Base-by-base conservation (phyloP, 169 alveolate species). In the Theileria parva region DNA sequence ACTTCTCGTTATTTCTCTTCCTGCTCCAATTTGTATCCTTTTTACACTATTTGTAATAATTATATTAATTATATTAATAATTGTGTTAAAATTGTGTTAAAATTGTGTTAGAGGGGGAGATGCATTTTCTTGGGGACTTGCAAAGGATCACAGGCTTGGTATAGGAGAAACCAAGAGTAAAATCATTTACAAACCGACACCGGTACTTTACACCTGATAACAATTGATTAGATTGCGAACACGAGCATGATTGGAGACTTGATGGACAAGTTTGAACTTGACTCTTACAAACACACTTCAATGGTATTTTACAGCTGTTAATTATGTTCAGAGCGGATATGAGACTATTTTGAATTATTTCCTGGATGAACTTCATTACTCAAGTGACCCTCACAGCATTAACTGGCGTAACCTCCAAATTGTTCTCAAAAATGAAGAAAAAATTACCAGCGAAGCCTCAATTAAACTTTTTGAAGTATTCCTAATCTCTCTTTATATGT, bases 351-450 rank as follows among this genome's bases (percentile, higher is more conserved):
- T 69, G 39, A 74, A 30, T 66, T 66, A 80, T 28, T 59, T 50
- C 32, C 67, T 81, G 11, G 74, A 76, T 21, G 88, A 81, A 32
- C 70, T 81, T 23, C 79, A 81, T 73, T 81, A 71, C 50, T 70
- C 74, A 44, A 79, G 50, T n/a, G 80, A 81, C 51, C 68, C 74
- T 48, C 69, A 81, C 17, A 66, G 63, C 15, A 74, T 89, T 37
- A 86, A 89, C 65, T 89, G 94, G 94, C 85, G 69, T 19, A 60
- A 59, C 60, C 76, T 89, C 4, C 94, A 89, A 44, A 37, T 86
- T 8, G 17, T 89, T 4, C 85, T 89, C 51, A 81, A 89, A 64
- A 89, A 74, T 70, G 94, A 89, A 61, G 92, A 79, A 30, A 80
- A 86, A 32, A 73, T 65, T 13, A 81, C 78, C 65, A 77, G 90